Base-by-base conservation (phyloP, 768 basidiomycete genomes). In the Lyophyllum shimeji region DNA sequence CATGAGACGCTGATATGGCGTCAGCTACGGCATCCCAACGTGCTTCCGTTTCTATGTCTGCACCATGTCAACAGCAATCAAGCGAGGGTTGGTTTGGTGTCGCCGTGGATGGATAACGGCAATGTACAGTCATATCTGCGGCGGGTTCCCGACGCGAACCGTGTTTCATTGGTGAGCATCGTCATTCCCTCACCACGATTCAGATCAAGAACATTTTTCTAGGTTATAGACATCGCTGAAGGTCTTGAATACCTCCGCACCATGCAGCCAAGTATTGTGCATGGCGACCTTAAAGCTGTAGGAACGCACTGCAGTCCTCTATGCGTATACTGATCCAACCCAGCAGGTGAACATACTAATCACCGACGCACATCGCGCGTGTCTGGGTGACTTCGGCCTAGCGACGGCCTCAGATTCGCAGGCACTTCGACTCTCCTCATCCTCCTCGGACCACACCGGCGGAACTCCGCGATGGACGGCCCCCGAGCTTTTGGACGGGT, bases 341-440 rank as follows among this genome's bases (percentile, higher is more conserved):
- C 43, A 33, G 46, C 29, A 63, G 63, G 59, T 56, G 33, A 62
- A 63, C 29, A 53, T 63, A 5, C 29, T 65, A 7, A 56, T 65
- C 13, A 62, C 60, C 6, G 51, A 61, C 8, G 34, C 53, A 5
- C 18, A 34, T 15, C 50, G 62, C 3, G 64, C 63, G 3, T 61
- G 60, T 44, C 50, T 65, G 20, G 58, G 60, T 18, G 63, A 62
- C 53, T 65, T 65, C 20, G 63, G 63, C 12, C 58, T 62, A 39
- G 55, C 60, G 15, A 62, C 63, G 21, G 52, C 57, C 11, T 53
- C 54, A 4, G 54, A 60, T 17, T 63, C 63, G 9, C 57, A 58
- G 24, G 56, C 40, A 6, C 52, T 63, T 2, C 33, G 34, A 17
- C 53, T 59, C 4, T 56, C 64, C 3, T 53, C 57, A 7, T 55